Evolutionary conservation across 164 flowering plant species (phyloP).

Genomic region (Echeveria elegans): DNA sequence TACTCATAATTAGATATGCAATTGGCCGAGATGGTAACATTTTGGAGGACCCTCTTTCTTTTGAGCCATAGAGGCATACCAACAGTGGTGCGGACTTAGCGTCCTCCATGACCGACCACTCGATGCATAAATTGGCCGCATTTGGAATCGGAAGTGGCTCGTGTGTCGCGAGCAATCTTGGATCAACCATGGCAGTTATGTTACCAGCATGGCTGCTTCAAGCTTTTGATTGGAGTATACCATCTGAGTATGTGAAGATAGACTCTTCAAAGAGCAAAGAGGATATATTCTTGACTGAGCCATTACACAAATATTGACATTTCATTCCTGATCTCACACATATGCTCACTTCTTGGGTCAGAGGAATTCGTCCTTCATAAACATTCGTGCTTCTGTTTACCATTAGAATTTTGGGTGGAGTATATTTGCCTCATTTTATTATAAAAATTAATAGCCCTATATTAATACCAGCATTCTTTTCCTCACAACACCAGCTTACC

Average conservation of each 20-base stretch:
- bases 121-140: no score
- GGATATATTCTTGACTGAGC: conserved; percentile 4
- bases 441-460: no score
- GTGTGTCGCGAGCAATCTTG: conserved; percentile 9
- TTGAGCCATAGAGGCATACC: conserved; percentile 18
- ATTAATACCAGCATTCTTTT: no score
- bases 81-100: conserved; percentile 8
- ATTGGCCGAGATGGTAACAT: conserved; percentile 27
- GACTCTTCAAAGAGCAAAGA: conserved; percentile 8
- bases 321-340: no score
- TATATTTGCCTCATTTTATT: no score
- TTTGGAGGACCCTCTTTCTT: conserved; percentile 28
- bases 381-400: no score
- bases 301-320: no score
- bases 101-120: conserved; percentile 9
- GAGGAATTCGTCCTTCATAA: no score
- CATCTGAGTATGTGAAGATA: conserved; percentile 1
- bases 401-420: no score
- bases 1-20: conserved; percentile 20
- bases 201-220: conserved; percentile 10
- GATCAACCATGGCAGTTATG: conserved; percentile 8
- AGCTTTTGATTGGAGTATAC: conserved; percentile 15
- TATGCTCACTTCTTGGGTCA: no score
- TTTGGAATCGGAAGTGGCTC: conserved; percentile 19
- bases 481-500: not conserved